These are phyloP conservation scores for Fomitopsis palustris DNA, from an alignment of 1,284 basidiomycete genomes.

Conservation along the genomic window DNA sequence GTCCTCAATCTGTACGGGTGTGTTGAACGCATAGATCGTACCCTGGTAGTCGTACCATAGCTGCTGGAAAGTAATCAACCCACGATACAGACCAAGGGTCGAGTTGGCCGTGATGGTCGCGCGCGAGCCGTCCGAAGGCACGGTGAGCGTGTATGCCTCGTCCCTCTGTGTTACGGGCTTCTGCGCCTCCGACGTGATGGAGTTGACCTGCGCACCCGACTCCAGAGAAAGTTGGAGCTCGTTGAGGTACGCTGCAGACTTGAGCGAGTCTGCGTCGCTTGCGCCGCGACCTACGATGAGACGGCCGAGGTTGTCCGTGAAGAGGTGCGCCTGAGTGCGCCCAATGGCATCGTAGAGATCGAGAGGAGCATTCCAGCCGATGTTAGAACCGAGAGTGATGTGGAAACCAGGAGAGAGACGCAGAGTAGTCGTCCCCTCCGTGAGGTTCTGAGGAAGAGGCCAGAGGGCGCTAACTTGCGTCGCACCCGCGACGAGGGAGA, in stretches of 20 bases:
- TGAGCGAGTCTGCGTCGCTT: constrained; percentile 32
- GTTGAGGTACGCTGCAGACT: constrained; percentile 24
- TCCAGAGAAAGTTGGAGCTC: constrained; percentile 41
- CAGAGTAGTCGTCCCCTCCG: constrained; percentile 48
- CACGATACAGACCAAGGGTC: constrained; percentile 76
- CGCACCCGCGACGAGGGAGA: constrained; percentile 20
- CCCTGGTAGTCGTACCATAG: constrained; percentile 60
- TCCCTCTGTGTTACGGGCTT: constrained; percentile 49
- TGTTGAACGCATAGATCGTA: constrained; percentile 52
- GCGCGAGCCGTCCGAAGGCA: constrained; percentile 56
- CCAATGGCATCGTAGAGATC: constrained; percentile 46
- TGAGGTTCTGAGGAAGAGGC: constrained; percentile 56
- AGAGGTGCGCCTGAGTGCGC: constrained; percentile 36
- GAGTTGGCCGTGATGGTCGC: constrained; percentile 69
- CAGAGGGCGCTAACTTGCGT: constrained; percentile 41
- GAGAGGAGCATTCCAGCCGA: constrained; percentile 31
- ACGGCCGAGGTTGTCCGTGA: constrained; percentile 41
- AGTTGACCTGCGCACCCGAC: constrained; percentile 27
- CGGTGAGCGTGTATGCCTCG: constrained; percentile 64
- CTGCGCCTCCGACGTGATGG: constrained; percentile 55
- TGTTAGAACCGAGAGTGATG: constrained; percentile 32
- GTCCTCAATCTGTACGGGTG: constrained; percentile 61
- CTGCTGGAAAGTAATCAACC: constrained; percentile 81
- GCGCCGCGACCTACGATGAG: constrained; percentile 50
- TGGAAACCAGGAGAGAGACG: constrained; percentile 46